A percentile compares a stretch with the other conserved stretches of the same genome.
Conservation (phyloP, 169 alveolate genomes). For the Eimeria praecox region DNA sequence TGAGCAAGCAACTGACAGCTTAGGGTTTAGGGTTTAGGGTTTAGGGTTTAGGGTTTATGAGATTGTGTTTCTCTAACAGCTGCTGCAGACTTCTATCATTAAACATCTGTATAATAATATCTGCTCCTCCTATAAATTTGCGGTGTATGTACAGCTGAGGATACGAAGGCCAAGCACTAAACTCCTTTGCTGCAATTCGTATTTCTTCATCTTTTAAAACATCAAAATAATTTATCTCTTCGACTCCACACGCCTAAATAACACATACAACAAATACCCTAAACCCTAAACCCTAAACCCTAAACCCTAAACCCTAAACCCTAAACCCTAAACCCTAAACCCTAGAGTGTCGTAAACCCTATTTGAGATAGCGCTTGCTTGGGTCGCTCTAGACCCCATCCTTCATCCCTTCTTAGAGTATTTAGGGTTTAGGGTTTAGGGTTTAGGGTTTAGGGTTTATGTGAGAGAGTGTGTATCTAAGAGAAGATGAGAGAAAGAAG, state of each 20-base stretch:
- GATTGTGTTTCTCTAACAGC: neutral
- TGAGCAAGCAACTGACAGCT: too few relatives aligned
- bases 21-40: neutral
- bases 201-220: neutral
- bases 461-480: too few relatives aligned
- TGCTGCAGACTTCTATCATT: neutral
- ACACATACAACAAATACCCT: neutral
- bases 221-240: neutral
- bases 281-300: neutral
- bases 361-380: too few relatives aligned
- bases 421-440: neutral
- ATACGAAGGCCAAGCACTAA: neutral
- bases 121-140: slow-evolving; percentile 8
- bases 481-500: too few relatives aligned
- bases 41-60: neutral
- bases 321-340: slow-evolving; percentile 21
- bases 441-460: too few relatives aligned
- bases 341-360: too few relatives aligned
- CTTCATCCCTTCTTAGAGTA: neutral
- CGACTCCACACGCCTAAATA: slow-evolving; percentile 20
- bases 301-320: slow-evolving; percentile 14
- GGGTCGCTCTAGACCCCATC: too few relatives aligned
- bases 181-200: neutral
- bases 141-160: slow-evolving; percentile 52
- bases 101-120: slow-evolving; percentile 3